phyloP scores from a whole-genome alignment of 371 early-diverging fungal genomes.

The Basidiobolus heterosporus region DNA sequence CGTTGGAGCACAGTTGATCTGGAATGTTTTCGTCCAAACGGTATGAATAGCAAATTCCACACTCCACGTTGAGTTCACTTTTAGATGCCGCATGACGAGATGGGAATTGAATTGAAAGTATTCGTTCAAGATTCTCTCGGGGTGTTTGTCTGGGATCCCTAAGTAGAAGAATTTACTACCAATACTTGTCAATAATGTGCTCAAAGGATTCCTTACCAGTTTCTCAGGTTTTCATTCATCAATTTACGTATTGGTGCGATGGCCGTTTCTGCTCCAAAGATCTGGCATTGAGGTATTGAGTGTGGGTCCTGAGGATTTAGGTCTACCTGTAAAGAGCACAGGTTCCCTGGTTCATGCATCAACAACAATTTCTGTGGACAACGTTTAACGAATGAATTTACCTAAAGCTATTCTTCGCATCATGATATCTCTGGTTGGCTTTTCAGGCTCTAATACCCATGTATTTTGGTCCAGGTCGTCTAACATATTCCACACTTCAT shows the following conservation, averaged over 20 bases:
- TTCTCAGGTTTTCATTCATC: slow-evolving; percentile 8
- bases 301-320: slow-evolving; percentile 13
- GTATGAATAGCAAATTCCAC: slow-evolving; percentile 33
- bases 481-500: slow-evolving; percentile 14
- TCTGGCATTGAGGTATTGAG: slow-evolving; percentile 9
- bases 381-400: no score
- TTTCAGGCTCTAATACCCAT: slow-evolving; percentile 22
- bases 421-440: slow-evolving; percentile 14
- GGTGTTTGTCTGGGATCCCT: slow-evolving; percentile 2
- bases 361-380: no score
- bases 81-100: slow-evolving; percentile 10
- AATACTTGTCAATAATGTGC: background rate
- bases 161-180: background rate
- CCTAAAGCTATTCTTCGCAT: slow-evolving; percentile 17
- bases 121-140: slow-evolving; percentile 4
- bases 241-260: slow-evolving; percentile 9
- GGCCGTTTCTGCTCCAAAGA: slow-evolving; percentile 20
- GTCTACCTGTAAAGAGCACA: slow-evolving; percentile 23
- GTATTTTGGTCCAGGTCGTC: slow-evolving; percentile 23
- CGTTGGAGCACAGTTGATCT: slow-evolving; percentile 24
- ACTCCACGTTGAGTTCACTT: slow-evolving; percentile 25
- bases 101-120: slow-evolving; percentile 11
- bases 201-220: background rate
- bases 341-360: slow-evolving; percentile 10
- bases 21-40: slow-evolving; percentile 18